Base-by-base conservation (phyloP, 768 basidiomycete species). In the Hericium alpestre region DNA sequence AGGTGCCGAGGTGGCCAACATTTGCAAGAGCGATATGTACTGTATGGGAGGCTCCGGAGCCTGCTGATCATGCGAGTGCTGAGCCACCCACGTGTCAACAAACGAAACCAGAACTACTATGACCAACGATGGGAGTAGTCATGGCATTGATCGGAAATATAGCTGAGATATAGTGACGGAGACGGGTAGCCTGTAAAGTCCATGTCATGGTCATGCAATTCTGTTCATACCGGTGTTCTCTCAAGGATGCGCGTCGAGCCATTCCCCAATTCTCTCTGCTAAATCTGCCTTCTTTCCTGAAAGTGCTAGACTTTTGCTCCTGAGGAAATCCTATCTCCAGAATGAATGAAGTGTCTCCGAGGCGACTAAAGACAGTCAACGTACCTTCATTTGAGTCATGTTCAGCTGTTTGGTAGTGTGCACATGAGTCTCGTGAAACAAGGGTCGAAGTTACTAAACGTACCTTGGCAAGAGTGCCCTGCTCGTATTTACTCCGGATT, bases 371-470 rank as follows among this genome's bases (percentile, higher is more conserved):
- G 40, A 20, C 22, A 46, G 38, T 23, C 39, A 51, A 7, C n/a
- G 59, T 75, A 86, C 87, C 79, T 87, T 90, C 51, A 92, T 74
- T 64, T 89, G 85, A 69, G 87, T 86, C 59, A 89, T 84, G 16
- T 80, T 82, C 60, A 90, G 74, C 89, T 91, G 58, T 60, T 56
- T 18, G 37, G 22, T 9, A 43, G n/a, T 18, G 39, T 56, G 27
- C 3, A 22, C 15, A 61, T 57, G 22, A 37, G 60, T 58, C 56
- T 49, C 32, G 51, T 50, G 20, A 37, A 25, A 32, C 23, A 22
- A 53, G 54, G 27, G 40, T 38, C 27, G 50, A 56, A 47, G 18
- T 53, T 56, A 38, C 46, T 18, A 12, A 48, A 61, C 74, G 64
- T 66, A 90, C 90, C 77, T 92, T 95, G 54, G 59, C 71, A 46